These are phyloP conservation scores for Cytidiella melzeri DNA, from an alignment of 768 basidiomycete genomes.

Conservation along the genomic window DNA sequence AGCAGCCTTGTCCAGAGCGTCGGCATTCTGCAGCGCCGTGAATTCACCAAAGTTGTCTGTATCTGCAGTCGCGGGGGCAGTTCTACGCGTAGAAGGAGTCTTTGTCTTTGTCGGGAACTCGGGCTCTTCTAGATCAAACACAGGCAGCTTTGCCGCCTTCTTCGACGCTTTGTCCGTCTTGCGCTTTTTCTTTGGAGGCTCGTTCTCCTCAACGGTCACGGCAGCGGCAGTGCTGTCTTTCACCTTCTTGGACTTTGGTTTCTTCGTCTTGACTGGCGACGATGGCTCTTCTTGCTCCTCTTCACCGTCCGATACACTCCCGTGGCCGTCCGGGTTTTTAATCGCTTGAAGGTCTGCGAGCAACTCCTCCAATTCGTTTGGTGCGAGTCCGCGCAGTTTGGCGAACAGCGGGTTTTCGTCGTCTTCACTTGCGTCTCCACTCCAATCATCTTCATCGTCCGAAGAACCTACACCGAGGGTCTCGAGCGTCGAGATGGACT, in stretches of 20 bases:
- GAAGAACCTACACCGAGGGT: conserved; percentile 69
- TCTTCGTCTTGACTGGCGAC: conserved; percentile 22
- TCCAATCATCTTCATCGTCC: conserved; percentile 40
- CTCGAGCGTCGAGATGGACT: conserved; percentile 75
- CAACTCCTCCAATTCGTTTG: conserved; percentile 49
- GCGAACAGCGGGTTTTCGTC: conserved; percentile 21
- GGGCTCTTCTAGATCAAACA: conserved; percentile 81
- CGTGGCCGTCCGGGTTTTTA: background rate
- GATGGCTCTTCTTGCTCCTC: conserved; percentile 16
- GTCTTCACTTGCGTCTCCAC: conserved; percentile 35
- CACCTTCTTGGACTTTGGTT: conserved; percentile 12
- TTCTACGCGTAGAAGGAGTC: conserved; percentile 16
- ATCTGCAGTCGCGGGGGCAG: conserved; percentile 6
- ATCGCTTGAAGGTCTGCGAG: conserved; percentile 42
- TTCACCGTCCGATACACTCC: background rate
- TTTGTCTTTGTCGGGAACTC: conserved; percentile 41
- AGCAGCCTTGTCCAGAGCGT: conserved; percentile 78
- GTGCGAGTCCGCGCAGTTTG: conserved; percentile 26
- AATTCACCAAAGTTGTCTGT: conserved; percentile 69
- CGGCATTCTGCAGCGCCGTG: conserved; percentile 57
- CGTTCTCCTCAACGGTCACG: conserved; percentile 15
- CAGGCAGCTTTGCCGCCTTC: conserved; percentile 24
- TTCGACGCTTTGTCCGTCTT: conserved; percentile 30
- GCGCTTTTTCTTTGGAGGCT: conserved; percentile 58
- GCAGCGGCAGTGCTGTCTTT: background rate